Base-by-base conservation (phyloP, 2,329 filamentous ascomycete genomes). In the Alternaria brassicicola region DNA sequence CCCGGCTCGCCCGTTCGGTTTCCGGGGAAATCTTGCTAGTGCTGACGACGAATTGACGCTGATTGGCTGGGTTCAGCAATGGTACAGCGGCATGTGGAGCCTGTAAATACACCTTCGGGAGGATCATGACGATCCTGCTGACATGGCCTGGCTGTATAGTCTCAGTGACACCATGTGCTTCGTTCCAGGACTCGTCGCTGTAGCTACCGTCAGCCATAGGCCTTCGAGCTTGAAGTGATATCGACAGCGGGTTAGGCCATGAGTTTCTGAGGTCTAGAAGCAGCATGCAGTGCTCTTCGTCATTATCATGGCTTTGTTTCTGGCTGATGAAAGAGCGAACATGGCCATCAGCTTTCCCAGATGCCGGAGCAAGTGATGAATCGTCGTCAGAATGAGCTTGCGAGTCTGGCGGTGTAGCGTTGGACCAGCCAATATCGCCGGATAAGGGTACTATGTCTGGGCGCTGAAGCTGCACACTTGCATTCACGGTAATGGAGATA, bases 21-120 rank as follows among this genome's bases (percentile, higher is more conserved):
- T 95, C 92, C 0, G 92, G 90, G 0, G 90, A 89, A 55, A 93
- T 86, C 68, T 91, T 91, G 71, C 87, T 88, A 15, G 88, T 86
- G 76, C 90, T 95, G 41, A 97, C 91, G 28, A 97, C 91, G 69
- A 96, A 97, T 72, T 97, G 93, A n/a, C 93, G 86, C 71, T 92
- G 89, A n/a, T 89, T 88, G 0, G 89, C 88, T 0, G 90, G 89
- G 65, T 94, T 93, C 9, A 97, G 82, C 1, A 88, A 89, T 1
- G 93, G 93, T 36, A 97, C 91, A 1, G 89, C 83, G 2, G 88
- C 88, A 70, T 93, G 87, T 3, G 92, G 88, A 61, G 95, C 86
- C n/a, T 88, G 83, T 19, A 97, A 76, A 72, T 90, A 91, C 36
- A 96, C 83, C 33, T 91, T 87, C 52, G 86, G 89, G 3, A 97